Evolutionary conservation across 805 yeast genomes (phyloP), one percentile per base, ranked within the genome.

Genomic region (Candida morakotiae): DNA sequence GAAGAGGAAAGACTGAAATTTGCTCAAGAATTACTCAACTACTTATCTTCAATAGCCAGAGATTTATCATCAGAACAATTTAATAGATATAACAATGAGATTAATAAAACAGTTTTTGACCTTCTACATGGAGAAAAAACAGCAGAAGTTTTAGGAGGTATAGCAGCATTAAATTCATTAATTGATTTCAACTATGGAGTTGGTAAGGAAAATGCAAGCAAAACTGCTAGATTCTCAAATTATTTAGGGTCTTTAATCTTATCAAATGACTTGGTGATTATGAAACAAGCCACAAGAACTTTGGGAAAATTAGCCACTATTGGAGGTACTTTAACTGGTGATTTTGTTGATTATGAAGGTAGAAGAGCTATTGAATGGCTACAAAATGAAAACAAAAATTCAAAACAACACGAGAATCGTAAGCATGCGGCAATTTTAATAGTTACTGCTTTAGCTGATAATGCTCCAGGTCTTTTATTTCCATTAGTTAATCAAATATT

Each of bases 321-420:
- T 0, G 95, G 95, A 19, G 93, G 95, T 1, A 79, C 94, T 1
- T 62, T 88, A 37, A 87, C 96, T 0, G 88, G 94, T 1, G 96
- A 88, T 35, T 83, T 91, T 56, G 96, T 93, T 19, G 97, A 91
- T 44, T 84, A 79, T 49, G 96, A 91, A 57, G 93, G 93, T 7
- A 86, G 83, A 52, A 73, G 85, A 34, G 87, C 96, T 27, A 71
- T 91, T 35, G 98, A 93, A 58, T 83, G 96, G 91, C 72, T 91
- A 17, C 85, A 87, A 23, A 73, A 83, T n/a, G 95, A 88, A 44
- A 62, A 55, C 41, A 32, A 32, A 17, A 22, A 32, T 13, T 32
- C 35, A 16, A 81, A 87, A 46, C 87, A 83, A 51, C 63, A 65
- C 40, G 96, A 87, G 49, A 75, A 76, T 31, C 76, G 94, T 50